Percentiles rank a stretch among this genome's conserved stretches.
Conservation (phyloP, 1,139 yeast genomes). For the Kodamaea anthophila region DNA sequence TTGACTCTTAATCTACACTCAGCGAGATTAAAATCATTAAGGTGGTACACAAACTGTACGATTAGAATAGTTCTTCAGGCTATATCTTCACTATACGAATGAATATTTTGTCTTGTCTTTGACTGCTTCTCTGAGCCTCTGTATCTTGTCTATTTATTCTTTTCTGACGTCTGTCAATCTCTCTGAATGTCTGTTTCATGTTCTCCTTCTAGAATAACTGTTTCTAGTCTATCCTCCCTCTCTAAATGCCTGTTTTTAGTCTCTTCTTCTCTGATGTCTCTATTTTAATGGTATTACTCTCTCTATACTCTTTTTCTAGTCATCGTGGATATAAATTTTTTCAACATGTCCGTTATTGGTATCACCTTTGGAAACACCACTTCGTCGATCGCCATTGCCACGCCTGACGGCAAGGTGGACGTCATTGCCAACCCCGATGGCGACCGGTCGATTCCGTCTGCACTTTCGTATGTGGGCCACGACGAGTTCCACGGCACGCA, state of each 20-base stretch:
- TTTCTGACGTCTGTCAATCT: too few species aligned
- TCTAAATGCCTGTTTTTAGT: not conserved
- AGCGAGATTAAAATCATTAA: too few species aligned
- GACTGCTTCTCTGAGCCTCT: too few species aligned
- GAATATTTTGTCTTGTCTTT: too few species aligned
- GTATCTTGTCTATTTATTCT: too few species aligned
- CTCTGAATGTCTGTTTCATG: too few species aligned
- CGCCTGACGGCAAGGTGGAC: constrained; percentile 85
- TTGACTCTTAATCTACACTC: too few species aligned
- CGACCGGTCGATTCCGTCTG: constrained; percentile 94
- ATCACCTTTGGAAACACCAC: constrained; percentile 95
- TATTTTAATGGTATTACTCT: not conserved
- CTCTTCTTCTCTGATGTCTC: too few species aligned
- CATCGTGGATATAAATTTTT: constrained; percentile 3
- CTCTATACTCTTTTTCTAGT: not conserved
- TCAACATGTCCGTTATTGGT: constrained; percentile 60
- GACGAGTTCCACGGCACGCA: constrained; percentile 98
- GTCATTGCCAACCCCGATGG: constrained; percentile 99
- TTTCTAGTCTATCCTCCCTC: not conserved
- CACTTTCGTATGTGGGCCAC: constrained; percentile 82
- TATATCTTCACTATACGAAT: too few species aligned
- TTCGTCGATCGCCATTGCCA: constrained; percentile 88
- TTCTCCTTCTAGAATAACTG: too few species aligned
- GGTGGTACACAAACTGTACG: too few species aligned
- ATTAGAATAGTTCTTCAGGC: too few species aligned